Evolutionary conservation across 2,329 filamentous ascomycete species (phyloP).

Genomic region (Pseudogymnoascus sp.): DNA sequence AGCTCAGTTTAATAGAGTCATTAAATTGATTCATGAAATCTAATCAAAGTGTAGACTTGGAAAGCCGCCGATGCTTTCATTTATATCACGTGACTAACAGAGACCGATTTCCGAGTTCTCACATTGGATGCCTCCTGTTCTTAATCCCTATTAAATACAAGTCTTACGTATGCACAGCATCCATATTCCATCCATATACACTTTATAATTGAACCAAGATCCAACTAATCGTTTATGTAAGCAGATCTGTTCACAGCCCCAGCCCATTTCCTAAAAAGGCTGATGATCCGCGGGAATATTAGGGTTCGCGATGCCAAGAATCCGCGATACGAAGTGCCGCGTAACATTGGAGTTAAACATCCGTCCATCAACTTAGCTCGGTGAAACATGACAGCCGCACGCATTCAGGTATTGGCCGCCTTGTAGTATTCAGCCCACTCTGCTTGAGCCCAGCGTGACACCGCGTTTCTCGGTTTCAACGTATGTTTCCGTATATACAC

Average conservation of each 20-base stretch:
- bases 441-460: background rate
- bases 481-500: background rate
- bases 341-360: background rate
- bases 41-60: background rate
- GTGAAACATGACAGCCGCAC: background rate
- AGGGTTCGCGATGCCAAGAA: background rate
- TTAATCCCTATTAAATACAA: background rate
- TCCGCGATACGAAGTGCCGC: background rate
- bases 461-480: background rate
- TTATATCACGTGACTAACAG: background rate
- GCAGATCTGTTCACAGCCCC: background rate
- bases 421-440: background rate
- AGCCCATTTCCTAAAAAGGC: background rate
- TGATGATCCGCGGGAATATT: background rate
- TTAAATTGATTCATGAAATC: background rate
- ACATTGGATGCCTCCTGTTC: background rate
- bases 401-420: background rate
- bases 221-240: background rate
- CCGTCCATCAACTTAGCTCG: background rate
- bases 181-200: background rate
- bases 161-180: background rate
- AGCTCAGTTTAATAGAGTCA: background rate
- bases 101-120: background rate
- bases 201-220: background rate
- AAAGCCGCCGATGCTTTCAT: background rate